Conservation (phyloP, 768 basidiomycete genomes). For the Russula sp. region DNA sequence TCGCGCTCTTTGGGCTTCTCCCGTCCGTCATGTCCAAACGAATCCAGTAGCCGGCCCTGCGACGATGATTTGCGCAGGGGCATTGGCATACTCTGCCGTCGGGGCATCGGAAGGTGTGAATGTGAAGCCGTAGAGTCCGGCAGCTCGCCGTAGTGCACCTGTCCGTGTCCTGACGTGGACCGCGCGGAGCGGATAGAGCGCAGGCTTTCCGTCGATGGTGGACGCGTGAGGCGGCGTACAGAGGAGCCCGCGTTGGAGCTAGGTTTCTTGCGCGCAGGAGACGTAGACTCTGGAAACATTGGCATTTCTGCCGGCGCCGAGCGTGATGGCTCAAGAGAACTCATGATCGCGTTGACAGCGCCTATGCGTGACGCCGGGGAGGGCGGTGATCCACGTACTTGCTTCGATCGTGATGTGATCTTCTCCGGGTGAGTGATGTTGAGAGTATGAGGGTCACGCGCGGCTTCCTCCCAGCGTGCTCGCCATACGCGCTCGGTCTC, state of each 20-base stretch:
- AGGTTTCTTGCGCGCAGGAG: slow-evolving; percentile 18
- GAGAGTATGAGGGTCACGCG: slow-evolving; percentile 39
- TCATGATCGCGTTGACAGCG: slow-evolving; percentile 2
- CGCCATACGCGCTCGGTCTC: slow-evolving; percentile 74
- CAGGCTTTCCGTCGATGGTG: slow-evolving; percentile 37
- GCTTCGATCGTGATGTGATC: slow-evolving; percentile 22
- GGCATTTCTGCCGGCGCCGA: neutral
- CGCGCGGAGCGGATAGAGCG: slow-evolving; percentile 33
- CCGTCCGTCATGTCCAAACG: slow-evolving; percentile 15
- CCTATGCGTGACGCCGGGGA: slow-evolving; percentile 13
- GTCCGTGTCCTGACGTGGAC: slow-evolving; percentile 30
- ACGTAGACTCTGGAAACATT: slow-evolving; percentile 3
- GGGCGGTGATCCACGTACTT: neutral
- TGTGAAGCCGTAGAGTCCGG: slow-evolving; percentile 23
- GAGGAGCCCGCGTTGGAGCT: slow-evolving; percentile 19
- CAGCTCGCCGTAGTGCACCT: slow-evolving; percentile 26
- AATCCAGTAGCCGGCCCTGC: slow-evolving; percentile 27
- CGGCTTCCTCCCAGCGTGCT: slow-evolving; percentile 62
- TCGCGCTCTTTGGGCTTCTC: slow-evolving; percentile 12
- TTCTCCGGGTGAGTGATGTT: slow-evolving; percentile 35
- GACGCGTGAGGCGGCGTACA: slow-evolving; percentile 26
- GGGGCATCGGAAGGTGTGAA: slow-evolving; percentile 25
- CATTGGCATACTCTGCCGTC: slow-evolving; percentile 50
- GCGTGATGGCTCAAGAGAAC: slow-evolving; percentile 26
- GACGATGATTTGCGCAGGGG: slow-evolving; percentile 29